Base-by-base conservation (phyloP, 2,329 filamentous ascomycete genomes). In the Penicillium sp. region DNA sequence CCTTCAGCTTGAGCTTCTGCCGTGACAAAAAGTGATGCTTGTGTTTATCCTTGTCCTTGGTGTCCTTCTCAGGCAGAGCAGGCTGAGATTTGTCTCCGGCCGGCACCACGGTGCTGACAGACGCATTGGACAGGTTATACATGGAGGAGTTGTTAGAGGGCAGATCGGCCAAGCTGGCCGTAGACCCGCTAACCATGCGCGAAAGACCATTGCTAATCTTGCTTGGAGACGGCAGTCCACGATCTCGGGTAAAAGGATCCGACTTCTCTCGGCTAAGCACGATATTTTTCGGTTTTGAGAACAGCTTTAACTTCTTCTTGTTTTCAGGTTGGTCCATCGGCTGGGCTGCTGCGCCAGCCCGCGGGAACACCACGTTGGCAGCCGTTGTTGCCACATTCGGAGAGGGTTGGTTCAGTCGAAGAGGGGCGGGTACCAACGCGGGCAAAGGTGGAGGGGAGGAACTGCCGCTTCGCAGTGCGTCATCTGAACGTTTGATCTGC, bases 271-370 rank as follows among this genome's bases (percentile, higher is more conserved):
- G 82, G n/a, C 82, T 83, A 16, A 86, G 81, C 4, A 80, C 83
- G 62, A 88, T 86, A 61, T 83, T 84, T 73, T 88, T 88, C 2
- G 86, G 85, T 67, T 88, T 88, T 5, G 83, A 85, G 68, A 89
- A 89, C 5, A 88, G 77, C 71, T 88, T 88, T 82, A 87, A 88
- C 75, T 88, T 88, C 67, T 84, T 85, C 65, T 86, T 83, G 57
- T 82, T 83, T 58, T 82, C 79, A 39, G 75, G 76, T 67, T 86
- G 72, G 56, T 78, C 76, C 43, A 66, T 63, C 23, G 67, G 60
- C 21, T 66, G 69, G 57, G 78, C 75, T 29, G 66, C 59, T 25
- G 67, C 79, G 59, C 56, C 67, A 1, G 72, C 83, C 50, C 83
- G 75, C 13, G 86, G 85, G 66, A 87, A 88, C 1, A 81, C 86